phyloP scores from a whole-genome alignment of 2,329 filamentous ascomycete genomes.

The Colletotrichum gloeosporioides region DNA sequence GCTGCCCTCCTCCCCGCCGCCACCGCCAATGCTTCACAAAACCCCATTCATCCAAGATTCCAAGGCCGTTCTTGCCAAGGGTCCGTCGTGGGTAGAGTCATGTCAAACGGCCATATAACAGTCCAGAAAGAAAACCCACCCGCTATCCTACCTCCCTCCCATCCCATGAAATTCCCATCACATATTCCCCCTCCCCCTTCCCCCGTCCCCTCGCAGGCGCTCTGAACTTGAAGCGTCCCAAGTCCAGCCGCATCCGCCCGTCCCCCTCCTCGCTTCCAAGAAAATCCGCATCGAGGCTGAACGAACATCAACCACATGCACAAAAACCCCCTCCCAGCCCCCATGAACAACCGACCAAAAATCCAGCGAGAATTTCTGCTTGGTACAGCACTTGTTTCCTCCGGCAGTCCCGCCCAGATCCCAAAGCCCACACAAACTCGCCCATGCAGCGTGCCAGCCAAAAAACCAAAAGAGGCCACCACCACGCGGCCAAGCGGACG shows the following conservation, averaged over 20 bases:
- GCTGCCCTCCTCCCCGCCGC: background rate
- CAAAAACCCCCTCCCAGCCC: background rate
- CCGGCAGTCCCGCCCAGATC: background rate
- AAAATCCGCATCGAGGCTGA: background rate
- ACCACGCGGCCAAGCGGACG: background rate
- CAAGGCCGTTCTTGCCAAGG: background rate
- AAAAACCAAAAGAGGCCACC: background rate
- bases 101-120: background rate
- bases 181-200: background rate
- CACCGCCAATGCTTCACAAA: background rate
- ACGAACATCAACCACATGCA: background rate
- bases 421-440: background rate
- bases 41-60: background rate
- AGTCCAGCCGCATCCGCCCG: background rate
- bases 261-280: background rate
- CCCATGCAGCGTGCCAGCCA: background rate
- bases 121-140: background rate
- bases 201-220: background rate
- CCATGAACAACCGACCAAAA: background rate
- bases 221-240: background rate
- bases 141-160: background rate
- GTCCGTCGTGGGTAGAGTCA: conserved; percentile 1
- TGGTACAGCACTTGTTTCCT: background rate
- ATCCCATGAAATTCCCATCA: background rate
- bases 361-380: background rate